Evolutionary conservation across 2,329 filamentous ascomycete genomes (phyloP), one percentile per base, ranked within the genome.

Genomic region (Ophiostoma tasmaniense): DNA sequence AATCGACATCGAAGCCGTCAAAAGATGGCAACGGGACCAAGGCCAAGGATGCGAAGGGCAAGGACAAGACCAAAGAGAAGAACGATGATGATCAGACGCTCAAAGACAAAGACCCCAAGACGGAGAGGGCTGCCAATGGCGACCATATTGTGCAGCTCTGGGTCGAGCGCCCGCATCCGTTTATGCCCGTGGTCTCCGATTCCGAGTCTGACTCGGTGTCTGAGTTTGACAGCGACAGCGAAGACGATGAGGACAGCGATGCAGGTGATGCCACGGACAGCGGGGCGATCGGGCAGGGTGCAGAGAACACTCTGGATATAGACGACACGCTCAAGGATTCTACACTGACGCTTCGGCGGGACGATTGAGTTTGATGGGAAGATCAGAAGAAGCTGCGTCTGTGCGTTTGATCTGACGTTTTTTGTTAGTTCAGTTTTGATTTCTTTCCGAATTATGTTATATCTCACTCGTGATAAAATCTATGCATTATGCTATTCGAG

Each of bases 91-190:
- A 28, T 10, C 14, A 42, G n/a, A 11, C 11, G n/a, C n/a, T 3
- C 62, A 39, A 25, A n/a, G 20, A n/a, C 62, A 35, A 14, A n/a
- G 62, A 64, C 33, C 5, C 14, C 59, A 37, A 35, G 59, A 25
- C 33, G 5, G 62, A 64, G n/a, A 22, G 33, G 33, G 62, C 33
- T 13, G 62, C 62, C 20, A 37, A 33, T 22, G 64, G 39, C 39
- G 64, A 50, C 39, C 37, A 66, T 25, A 30, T 66, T 25, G 64
- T 66, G 39, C 64, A 66, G 37, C 64, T 66, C 5, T 50, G 64
- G 64, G 64, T 66, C 39, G 64, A 66, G 64, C 64, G 64, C 25
- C 64, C 64, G 39, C 64, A 66, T 30, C 64, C 64, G 13, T 66
- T 66, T 11, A 17, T 66, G 64, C 28, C 37, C 8, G 64, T 28